Conservation (phyloP, 805 yeast genomes). For the Saturnispora mendoncae region DNA sequence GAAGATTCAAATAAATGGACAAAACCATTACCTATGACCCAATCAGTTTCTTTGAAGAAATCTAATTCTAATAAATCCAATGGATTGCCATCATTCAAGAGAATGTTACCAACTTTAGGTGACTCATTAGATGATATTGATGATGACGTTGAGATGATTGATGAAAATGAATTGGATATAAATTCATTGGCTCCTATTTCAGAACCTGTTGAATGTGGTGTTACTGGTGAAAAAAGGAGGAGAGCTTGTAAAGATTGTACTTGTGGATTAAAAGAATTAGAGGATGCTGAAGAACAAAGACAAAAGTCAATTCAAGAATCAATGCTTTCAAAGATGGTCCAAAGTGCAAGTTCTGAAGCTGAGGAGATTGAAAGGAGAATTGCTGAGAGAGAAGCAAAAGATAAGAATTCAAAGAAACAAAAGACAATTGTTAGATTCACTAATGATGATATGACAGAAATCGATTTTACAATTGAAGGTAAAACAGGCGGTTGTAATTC, state of each 20-base stretch:
- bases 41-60: conserved; percentile 20
- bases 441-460: conserved; percentile 71
- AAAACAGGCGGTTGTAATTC: conserved; percentile 97
- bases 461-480: conserved; percentile 94
- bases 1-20: conserved; percentile 41
- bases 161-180: conserved; percentile 35
- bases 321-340: conserved; percentile 39
- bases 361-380: conserved; percentile 44
- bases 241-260: conserved; percentile 98
- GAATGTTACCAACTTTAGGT: conserved; percentile 16
- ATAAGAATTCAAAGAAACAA: conserved; percentile 11
- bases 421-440: conserved; percentile 38
- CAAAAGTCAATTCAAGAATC: conserved; percentile 38
- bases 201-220: conserved; percentile 47
- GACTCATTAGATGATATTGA: conserved; percentile 12
- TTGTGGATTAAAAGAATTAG: conserved; percentile 88
- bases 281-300: conserved; percentile 50
- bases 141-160: conserved; percentile 16
- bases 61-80: conserved; percentile 1
- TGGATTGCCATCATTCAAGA: conserved; percentile 26
- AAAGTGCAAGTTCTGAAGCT: conserved; percentile 45
- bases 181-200: conserved; percentile 31
- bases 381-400: conserved; percentile 19
- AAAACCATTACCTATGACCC: conserved; percentile 33
- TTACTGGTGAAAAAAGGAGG: conserved; percentile 54